Evolutionary conservation across 495 filamentous ascomycete genomes (phyloP).

Genomic region (Aspergillus cavernicola): DNA sequence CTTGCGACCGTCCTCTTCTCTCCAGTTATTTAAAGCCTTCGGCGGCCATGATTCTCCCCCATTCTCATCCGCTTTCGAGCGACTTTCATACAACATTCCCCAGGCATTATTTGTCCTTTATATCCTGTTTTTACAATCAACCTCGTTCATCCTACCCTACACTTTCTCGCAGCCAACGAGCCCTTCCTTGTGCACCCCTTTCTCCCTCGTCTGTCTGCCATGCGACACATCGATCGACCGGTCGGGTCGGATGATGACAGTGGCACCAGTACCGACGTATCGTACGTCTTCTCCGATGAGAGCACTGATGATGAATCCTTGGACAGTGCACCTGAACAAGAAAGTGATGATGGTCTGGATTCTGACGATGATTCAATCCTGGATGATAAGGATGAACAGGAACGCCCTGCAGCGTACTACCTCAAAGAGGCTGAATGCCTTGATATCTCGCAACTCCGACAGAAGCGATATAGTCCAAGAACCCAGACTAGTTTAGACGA

Average conservation of each 20-base stretch:
- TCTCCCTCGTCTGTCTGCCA: slow-evolving; percentile 1
- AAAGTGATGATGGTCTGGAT: slow-evolving; percentile 17
- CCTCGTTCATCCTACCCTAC: neutral
- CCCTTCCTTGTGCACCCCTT: neutral
- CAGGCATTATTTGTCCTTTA: neutral
- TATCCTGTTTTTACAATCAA: neutral
- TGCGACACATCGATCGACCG: neutral
- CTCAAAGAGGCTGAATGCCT: slow-evolving; percentile 23
- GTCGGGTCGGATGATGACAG: neutral
- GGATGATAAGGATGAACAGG: slow-evolving; percentile 24
- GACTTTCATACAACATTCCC: neutral
- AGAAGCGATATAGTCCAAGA: slow-evolving; percentile 28
- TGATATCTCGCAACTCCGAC: slow-evolving; percentile 27
- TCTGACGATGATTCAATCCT: slow-evolving; percentile 22
- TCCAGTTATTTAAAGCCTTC: neutral
- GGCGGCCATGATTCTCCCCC: neutral
- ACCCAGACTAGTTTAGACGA: slow-evolving; percentile 24
- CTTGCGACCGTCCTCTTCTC: neutral
- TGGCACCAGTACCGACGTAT: neutral
- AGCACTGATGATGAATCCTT: slow-evolving; percentile 1
- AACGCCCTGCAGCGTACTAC: slow-evolving; percentile 24
- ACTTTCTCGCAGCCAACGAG: neutral
- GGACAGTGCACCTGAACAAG: slow-evolving; percentile 17
- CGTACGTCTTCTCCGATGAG: neutral
- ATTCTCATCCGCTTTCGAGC: neutral